Percentiles rank a stretch among this genome's conserved stretches.
Conservation (phyloP, 306 rosid genomes). For the Dryas octopetala region DNA sequence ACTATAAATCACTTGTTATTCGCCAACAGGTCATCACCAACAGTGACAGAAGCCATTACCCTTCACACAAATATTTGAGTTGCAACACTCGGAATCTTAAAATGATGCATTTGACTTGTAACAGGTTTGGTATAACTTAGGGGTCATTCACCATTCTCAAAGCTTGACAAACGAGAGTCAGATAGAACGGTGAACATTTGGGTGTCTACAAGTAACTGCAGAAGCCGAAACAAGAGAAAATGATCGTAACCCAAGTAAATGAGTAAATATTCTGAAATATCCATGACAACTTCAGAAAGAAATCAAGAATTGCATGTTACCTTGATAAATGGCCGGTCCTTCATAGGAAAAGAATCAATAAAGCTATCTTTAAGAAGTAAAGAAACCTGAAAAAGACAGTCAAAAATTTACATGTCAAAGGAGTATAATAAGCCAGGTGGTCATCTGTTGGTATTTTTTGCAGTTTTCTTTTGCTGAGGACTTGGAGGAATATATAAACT, state of each 20-base stretch:
- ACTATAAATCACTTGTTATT: background rate
- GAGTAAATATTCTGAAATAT: background rate
- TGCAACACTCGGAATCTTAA: conserved; percentile 20
- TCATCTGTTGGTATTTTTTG: background rate
- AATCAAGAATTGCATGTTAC: conserved; percentile 34
- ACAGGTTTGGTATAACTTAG: conserved; percentile 12
- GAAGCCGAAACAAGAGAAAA: conserved; percentile 24
- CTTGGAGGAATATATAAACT: conserved; percentile 20
- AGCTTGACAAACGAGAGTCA: conserved; percentile 72
- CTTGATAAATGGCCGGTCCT: conserved; percentile 87
- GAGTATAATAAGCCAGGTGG: conserved; percentile 14
- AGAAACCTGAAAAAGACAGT: conserved; percentile 69
- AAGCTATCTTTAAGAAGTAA: conserved; percentile 94
- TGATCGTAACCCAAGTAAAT: background rate
- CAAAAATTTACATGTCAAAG: conserved; percentile 25
- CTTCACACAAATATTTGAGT: conserved; percentile 1
- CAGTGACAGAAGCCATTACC: conserved; percentile 12
- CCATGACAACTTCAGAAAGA: background rate
- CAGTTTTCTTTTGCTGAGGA: conserved; percentile 15
- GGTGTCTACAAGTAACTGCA: conserved; percentile 84
- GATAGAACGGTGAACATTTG: conserved; percentile 81
- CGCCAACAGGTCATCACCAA: background rate
- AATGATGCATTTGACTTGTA: conserved; percentile 1
- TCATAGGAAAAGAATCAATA: conserved; percentile 76
- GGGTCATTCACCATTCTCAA: conserved; percentile 54